Conservation (phyloP, 2,329 filamentous ascomycete genomes). For the Pestalotiopsis sp. region DNA sequence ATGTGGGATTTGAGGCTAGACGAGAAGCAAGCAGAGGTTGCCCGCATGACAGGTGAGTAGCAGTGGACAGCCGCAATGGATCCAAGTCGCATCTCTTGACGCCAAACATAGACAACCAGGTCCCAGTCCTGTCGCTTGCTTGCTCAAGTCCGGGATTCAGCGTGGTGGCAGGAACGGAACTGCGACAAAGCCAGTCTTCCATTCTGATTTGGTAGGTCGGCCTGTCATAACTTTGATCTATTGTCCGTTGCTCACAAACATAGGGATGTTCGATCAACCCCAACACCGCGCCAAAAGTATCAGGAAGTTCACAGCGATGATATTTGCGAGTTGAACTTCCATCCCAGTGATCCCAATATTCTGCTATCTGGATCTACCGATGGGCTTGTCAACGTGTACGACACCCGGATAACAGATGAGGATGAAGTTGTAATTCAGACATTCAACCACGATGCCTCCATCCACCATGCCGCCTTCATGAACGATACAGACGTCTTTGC, state of each 20-base stretch:
- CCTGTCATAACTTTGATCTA: background rate
- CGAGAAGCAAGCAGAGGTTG: conserved; percentile 39
- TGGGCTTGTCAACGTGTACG: conserved; percentile 76
- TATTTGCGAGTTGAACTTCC: conserved; percentile 57
- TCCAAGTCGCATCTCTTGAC: no score
- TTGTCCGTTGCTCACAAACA: conserved; percentile 17
- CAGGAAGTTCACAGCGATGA: conserved; percentile 68
- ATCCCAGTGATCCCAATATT: conserved; percentile 60
- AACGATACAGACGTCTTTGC: conserved; percentile 67
- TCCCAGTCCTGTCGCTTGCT: conserved; percentile 66
- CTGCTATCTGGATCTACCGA: conserved; percentile 80
- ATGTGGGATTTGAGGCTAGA: conserved; percentile 66
- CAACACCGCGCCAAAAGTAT: conserved; percentile 54
- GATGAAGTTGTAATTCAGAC: conserved; percentile 79
- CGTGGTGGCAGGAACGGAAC: conserved; percentile 74
- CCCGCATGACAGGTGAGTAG: conserved; percentile 48
- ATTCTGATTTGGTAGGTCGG: conserved; percentile 61
- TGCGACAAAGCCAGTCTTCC: conserved; percentile 64
- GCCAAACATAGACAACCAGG: conserved; percentile 40
- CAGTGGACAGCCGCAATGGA: background rate
- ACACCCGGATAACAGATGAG: conserved; percentile 71
- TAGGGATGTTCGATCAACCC: conserved; percentile 61
- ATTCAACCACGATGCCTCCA: conserved; percentile 75
- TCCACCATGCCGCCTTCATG: conserved; percentile 76
- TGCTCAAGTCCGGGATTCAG: conserved; percentile 58